Percentiles rank a stretch among this genome's conserved stretches.
These are phyloP conservation scores for Naganishia friedmannii DNA, from an alignment of 768 basidiomycete genomes.

Conservation along the genomic window DNA sequence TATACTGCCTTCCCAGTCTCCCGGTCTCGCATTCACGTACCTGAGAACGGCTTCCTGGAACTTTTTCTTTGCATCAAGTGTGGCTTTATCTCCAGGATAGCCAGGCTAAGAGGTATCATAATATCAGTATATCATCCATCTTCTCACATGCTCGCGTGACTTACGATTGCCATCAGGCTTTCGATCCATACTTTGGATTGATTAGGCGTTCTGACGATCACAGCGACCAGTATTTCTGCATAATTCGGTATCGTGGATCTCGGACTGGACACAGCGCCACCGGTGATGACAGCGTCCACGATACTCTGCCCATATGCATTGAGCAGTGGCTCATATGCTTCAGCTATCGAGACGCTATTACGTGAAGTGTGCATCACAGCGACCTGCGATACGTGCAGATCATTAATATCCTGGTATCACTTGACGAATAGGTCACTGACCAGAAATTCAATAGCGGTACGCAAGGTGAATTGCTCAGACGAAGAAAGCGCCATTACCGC, in stretches of 20 bases:
- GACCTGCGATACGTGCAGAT: neutral
- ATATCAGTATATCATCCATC: neutral
- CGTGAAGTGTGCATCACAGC: slow-evolving; percentile 31
- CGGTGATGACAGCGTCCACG: slow-evolving; percentile 69
- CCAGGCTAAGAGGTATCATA: slow-evolving; percentile 58
- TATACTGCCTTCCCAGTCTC: neutral
- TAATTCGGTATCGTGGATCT: slow-evolving; percentile 78
- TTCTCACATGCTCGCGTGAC: slow-evolving; percentile 18
- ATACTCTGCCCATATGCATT: slow-evolving; percentile 55
- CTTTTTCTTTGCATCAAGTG: slow-evolving; percentile 69
- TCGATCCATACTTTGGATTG: slow-evolving; percentile 69
- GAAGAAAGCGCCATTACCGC: slow-evolving; percentile 65
- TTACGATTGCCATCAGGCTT: slow-evolving; percentile 59
- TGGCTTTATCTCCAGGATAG: slow-evolving; percentile 72
- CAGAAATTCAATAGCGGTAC: slow-evolving; percentile 75
- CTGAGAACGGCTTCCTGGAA: slow-evolving; percentile 55
- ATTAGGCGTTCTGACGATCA: slow-evolving; percentile 62
- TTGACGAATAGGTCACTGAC: slow-evolving; percentile 56
- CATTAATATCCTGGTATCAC: neutral
- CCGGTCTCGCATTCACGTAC: slow-evolving; percentile 29
- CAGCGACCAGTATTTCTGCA: slow-evolving; percentile 70
- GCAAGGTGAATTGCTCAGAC: slow-evolving; percentile 81
- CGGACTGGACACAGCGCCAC: slow-evolving; percentile 80
- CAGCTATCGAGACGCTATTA: slow-evolving; percentile 25
- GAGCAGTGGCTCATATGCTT: slow-evolving; percentile 59